Conservation (phyloP, 352 stramenopile genomes). For the Globisporangium iwayamae region DNA sequence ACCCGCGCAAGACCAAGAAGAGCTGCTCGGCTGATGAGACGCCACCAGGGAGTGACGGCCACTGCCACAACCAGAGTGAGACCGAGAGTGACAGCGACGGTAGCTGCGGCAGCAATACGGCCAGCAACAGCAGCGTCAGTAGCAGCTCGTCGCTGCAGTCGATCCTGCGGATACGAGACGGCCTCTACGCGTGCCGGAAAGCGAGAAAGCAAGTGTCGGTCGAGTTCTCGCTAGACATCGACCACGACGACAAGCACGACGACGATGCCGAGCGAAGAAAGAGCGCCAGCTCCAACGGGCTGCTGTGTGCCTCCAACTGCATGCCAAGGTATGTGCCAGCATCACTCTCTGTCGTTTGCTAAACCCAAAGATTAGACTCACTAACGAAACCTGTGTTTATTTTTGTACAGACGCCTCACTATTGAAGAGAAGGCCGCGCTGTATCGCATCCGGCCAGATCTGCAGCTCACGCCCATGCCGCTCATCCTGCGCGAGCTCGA, state of each 20-base stretch:
- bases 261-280: conserved; percentile 25
- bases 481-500: conserved; percentile 61
- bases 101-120: conserved; percentile 32
- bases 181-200: conserved; percentile 30
- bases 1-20: conserved; percentile 9
- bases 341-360: background rate
- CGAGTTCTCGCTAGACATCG: conserved; percentile 59
- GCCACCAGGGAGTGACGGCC: conserved; percentile 5
- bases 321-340: conserved; percentile 38
- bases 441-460: conserved; percentile 63
- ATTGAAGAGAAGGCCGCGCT: conserved; percentile 75
- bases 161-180: conserved; percentile 57
- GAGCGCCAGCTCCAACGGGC: conserved; percentile 2
- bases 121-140: conserved; percentile 11
- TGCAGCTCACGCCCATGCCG: conserved; percentile 61
- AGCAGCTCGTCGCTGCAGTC: conserved; percentile 43
- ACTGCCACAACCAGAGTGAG: conserved; percentile 56
- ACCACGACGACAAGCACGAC: conserved; percentile 36
- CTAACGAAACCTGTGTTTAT: background rate
- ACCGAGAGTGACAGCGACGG: conserved; percentile 79
- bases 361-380: background rate
- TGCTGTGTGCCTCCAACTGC: conserved; percentile 42
- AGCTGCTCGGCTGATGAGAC: conserved; percentile 1
- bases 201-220: conserved; percentile 66
- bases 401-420: conserved; percentile 39